Conservation (phyloP, 768 basidiomycete species). For the Lepiota venenata region DNA sequence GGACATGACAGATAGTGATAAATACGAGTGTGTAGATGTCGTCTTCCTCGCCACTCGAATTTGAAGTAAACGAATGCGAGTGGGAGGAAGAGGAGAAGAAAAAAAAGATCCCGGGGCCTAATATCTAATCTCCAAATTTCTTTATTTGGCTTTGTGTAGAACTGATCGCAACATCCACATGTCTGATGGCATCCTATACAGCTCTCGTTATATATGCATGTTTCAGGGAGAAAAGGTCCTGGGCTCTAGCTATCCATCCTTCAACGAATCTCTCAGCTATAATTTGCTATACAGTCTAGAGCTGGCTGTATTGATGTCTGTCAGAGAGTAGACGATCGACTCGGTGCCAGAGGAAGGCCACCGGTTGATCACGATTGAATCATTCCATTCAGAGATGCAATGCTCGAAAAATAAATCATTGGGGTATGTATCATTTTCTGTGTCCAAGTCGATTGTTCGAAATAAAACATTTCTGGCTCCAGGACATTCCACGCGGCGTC, state of each 20-base stretch:
- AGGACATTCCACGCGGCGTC: neutral
- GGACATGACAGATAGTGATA: conserved; percentile 1
- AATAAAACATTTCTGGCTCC: neutral
- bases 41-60: conserved; percentile 50
- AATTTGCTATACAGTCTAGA: too few species aligned
- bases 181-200: neutral
- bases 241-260: too few species aligned
- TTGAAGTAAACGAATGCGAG: conserved; percentile 32
- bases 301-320: too few species aligned
- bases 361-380: too few species aligned
- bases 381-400: too few species aligned
- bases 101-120: conserved; percentile 21
- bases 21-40: conserved; percentile 12
- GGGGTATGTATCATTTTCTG: too few species aligned
- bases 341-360: too few species aligned
- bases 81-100: conserved; percentile 53
- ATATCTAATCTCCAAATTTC: conserved; percentile 35
- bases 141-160: conserved; percentile 30
- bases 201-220: neutral
- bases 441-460: too few species aligned
- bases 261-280: too few species aligned
- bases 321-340: too few species aligned
- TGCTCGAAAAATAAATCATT: too few species aligned
- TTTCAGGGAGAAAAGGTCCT: neutral
- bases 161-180: neutral